Percentiles rank a stretch among this genome's conserved stretches.
These are phyloP conservation scores for Botrytis fragariae DNA, from an alignment of 2,329 filamentous ascomycete species.

Conservation along the genomic window DNA sequence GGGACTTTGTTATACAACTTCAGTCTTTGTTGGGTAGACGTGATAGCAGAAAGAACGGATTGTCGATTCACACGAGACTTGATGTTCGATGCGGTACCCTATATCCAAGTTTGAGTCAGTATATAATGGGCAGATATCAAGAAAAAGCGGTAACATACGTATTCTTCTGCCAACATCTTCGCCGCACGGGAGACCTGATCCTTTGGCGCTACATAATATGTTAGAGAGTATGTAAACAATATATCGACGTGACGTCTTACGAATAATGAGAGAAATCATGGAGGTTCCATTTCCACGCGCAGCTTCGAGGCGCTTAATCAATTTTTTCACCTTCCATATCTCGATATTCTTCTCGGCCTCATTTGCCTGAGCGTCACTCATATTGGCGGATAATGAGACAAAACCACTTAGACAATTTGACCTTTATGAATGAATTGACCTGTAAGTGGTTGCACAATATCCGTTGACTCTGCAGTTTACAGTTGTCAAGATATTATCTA, in stretches of 20 bases:
- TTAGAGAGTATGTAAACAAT: conserved; percentile 13
- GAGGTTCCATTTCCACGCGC: conserved; percentile 97
- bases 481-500: conserved; percentile 3
- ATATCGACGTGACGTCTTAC: conserved; percentile 51
- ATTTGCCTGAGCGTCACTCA: conserved; percentile 82
- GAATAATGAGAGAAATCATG: conserved; percentile 99
- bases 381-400: conserved; percentile 50
- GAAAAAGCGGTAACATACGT: conserved; percentile 56
- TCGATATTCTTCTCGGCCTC: conserved; percentile 98
- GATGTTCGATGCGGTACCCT: conserved; percentile 99
- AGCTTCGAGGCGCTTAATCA: conserved; percentile 97
- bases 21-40: conserved; percentile 96
- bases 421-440: background rate
- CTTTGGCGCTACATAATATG: conserved; percentile 70
- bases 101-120: conserved; percentile 39
- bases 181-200: conserved; percentile 93
- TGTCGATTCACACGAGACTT: conserved; percentile 99
- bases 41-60: conserved; percentile 96
- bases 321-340: conserved; percentile 98
- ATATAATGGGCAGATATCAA: conserved; percentile 20
- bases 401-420: conserved; percentile 12
- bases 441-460: conserved; percentile 12
- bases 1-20: conserved; percentile 99
- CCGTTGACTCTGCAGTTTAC: conserved; percentile 18
- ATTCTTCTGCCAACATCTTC: conserved; percentile 99